Evolutionary conservation across 2,329 filamentous ascomycete species (phyloP).

Genomic region (Aspergillus texensis): DNA sequence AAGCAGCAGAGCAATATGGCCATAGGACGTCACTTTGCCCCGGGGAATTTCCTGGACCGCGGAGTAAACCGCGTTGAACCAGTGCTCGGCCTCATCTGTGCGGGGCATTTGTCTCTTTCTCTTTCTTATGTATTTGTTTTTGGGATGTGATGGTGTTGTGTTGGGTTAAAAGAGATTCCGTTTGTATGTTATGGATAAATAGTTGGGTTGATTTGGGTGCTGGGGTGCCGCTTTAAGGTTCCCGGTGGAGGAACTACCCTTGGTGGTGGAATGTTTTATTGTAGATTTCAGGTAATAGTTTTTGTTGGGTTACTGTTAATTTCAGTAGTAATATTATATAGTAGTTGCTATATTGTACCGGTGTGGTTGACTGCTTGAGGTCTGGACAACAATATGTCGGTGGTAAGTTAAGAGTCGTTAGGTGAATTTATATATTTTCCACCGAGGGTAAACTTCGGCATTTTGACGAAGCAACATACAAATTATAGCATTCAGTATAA

Average conservation of each 20-base stretch:
- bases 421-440: no score
- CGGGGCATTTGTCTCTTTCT: constrained; percentile 40
- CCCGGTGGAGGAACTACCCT: no score
- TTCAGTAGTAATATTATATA: not conserved
- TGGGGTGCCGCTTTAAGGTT: not conserved
- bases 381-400: no score
- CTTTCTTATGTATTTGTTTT: no score
- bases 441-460: no score
- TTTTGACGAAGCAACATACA: no score
- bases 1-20: constrained; percentile 65
- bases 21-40: constrained; percentile 86
- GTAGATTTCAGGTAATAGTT: no score
- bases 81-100: constrained; percentile 52
- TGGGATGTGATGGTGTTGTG: not conserved
- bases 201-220: not conserved
- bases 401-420: no score
- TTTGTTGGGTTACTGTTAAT: not conserved
- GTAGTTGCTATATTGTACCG: not conserved
- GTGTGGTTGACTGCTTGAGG: no score
- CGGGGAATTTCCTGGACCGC: constrained; percentile 83
- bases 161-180: not conserved
- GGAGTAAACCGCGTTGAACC: constrained; percentile 69
- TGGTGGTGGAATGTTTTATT: not conserved
- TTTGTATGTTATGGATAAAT: not conserved
- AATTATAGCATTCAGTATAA: no score